Percentiles rank a stretch among this genome's conserved stretches.
Evolutionary conservation across 1,139 yeast genomes (phyloP).

Genomic region (Nakaseomyces nivariensis): DNA sequence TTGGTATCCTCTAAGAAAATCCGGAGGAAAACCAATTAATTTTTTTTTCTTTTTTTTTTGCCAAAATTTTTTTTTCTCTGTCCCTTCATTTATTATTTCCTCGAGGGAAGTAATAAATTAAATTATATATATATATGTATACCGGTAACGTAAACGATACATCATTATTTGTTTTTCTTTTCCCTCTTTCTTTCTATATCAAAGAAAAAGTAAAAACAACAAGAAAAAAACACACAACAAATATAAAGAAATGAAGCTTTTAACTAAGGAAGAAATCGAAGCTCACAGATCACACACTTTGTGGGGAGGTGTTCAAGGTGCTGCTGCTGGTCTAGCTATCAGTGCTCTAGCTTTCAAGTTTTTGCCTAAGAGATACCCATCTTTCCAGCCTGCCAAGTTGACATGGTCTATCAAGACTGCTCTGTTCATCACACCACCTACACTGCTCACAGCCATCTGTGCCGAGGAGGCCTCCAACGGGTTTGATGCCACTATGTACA

Average conservation of each 20-base stretch:
- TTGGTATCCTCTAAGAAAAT: too few relatives aligned
- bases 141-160: too few relatives aligned
- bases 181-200: background rate
- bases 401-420: constrained; percentile 51
- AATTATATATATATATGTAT: too few relatives aligned
- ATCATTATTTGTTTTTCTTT: too few relatives aligned
- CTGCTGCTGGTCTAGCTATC: constrained; percentile 42
- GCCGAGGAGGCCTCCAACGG: constrained; percentile 52
- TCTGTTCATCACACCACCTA: constrained; percentile 50
- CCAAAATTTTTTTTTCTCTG: too few relatives aligned
- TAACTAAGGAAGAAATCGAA: constrained; percentile 52
- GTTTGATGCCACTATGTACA: constrained; percentile 44
- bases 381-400: constrained; percentile 31
- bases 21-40: too few relatives aligned
- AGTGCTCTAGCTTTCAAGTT: constrained; percentile 41
- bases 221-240: too few relatives aligned
- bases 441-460: constrained; percentile 41
- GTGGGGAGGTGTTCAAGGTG: constrained; percentile 56
- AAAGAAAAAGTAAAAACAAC: too few relatives aligned
- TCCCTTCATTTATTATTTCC: too few relatives aligned
- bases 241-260: constrained; percentile 45
- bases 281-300: constrained; percentile 52
- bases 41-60: too few relatives aligned
- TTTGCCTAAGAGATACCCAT: constrained; percentile 36
- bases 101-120: too few relatives aligned